These are phyloP conservation scores for Neopestalotiopsis sp. DNA, from an alignment of 2,329 filamentous ascomycete species.

Conservation along the genomic window DNA sequence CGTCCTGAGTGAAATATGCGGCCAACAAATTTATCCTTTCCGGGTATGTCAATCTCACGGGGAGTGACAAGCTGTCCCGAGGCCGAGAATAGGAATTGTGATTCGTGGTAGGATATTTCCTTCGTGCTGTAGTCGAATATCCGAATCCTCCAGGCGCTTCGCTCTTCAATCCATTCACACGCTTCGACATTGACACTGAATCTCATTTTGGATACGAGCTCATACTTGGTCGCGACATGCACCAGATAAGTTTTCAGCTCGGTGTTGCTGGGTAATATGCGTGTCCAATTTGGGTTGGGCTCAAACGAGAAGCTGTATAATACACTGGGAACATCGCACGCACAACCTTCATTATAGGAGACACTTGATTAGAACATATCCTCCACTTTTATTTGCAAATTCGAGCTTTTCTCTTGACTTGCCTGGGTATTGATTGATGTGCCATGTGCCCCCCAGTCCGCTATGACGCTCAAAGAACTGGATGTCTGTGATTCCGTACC, in stretches of 20 bases:
- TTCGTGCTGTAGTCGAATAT: conserved; percentile 32
- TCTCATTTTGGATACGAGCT: conserved; percentile 43
- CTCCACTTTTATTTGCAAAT: no score
- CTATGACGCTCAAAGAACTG: conserved; percentile 64
- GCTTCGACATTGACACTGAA: conserved; percentile 44
- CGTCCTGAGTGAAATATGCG: conserved; percentile 38
- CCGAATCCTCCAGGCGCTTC: conserved; percentile 40
- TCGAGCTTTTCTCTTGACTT: conserved; percentile 19
- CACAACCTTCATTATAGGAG: conserved; percentile 35
- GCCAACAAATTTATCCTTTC: conserved; percentile 36
- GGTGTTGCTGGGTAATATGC: conserved; percentile 57
- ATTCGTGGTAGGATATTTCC: conserved; percentile 40
- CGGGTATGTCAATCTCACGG: conserved; percentile 38
- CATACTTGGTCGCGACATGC: conserved; percentile 52
- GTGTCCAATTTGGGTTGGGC: conserved; percentile 65
- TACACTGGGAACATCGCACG: conserved; percentile 64
- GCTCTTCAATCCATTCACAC: conserved; percentile 45
- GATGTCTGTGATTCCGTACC: conserved; percentile 64
- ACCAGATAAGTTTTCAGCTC: conserved; percentile 66
- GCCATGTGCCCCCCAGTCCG: conserved; percentile 69
- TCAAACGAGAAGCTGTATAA: conserved; percentile 64
- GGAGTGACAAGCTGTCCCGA: conserved; percentile 41
- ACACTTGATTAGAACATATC: background rate
- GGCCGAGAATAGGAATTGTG: conserved; percentile 45
- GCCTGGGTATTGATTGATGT: conserved; percentile 66